Evolutionary conservation across 306 rosid genomes (phyloP).

Genomic region (Fagus crenata): DNA sequence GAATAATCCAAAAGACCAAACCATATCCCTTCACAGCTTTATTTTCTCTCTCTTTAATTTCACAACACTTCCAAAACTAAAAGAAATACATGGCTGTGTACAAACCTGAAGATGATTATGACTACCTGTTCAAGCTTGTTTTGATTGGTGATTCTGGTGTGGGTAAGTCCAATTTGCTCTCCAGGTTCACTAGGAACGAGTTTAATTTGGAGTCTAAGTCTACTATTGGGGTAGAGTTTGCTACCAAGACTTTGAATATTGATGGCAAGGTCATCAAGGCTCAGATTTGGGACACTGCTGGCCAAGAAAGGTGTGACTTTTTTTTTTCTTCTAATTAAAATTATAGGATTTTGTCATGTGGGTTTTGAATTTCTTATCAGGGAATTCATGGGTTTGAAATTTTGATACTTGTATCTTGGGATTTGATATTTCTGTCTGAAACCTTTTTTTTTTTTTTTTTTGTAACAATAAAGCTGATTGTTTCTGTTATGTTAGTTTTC

Average conservation of each 20-base stretch:
- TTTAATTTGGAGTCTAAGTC: conserved; percentile 87
- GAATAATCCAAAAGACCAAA: neutral
- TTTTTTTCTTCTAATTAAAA: neutral
- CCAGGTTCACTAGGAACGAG: conserved; percentile 82
- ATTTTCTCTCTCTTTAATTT: neutral
- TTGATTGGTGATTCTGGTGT: conserved; percentile 93
- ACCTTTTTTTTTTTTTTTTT: neutral
- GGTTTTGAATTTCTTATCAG: conserved; percentile 20
- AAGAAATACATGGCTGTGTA: conserved; percentile 55
- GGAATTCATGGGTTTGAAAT: neutral
- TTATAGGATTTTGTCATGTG: neutral
- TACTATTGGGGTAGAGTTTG: conserved; percentile 87
- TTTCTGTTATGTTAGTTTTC: neutral
- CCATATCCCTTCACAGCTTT: neutral
- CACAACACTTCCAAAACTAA: neutral
- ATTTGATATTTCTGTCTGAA: neutral
- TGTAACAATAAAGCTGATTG: neutral
- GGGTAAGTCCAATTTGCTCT: conserved; percentile 79
- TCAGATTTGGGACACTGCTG: conserved; percentile 97
- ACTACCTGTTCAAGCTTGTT: conserved; percentile 78
- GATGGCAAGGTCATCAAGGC: conserved; percentile 77
- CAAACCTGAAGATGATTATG: conserved; percentile 71
- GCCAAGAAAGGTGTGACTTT: conserved; percentile 68
- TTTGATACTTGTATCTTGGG: neutral
- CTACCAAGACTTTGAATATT: conserved; percentile 69